A percentile compares a stretch with the other conserved stretches of the same genome.
These are phyloP conservation scores for Dictyostelium capitatum DNA, from an alignment of 78 protist genomes.

Conservation along the genomic window DNA sequence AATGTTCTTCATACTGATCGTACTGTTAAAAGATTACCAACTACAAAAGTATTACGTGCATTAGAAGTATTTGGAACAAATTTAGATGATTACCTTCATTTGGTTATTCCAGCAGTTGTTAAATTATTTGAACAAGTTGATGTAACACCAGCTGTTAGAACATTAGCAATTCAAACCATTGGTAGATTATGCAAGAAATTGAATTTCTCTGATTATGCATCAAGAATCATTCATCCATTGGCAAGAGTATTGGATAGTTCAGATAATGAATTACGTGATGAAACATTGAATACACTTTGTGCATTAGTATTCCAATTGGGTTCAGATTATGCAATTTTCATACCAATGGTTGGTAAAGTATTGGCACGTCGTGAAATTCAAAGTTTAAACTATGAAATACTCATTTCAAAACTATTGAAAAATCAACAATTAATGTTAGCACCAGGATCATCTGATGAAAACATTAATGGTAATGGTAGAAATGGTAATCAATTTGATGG, in stretches of 20 bases:
- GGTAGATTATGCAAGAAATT: slow-evolving; percentile 82
- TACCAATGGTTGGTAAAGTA: slow-evolving; percentile 91
- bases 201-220: slow-evolving; percentile 90
- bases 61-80: slow-evolving; percentile 91
- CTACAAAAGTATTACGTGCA: slow-evolving; percentile 86
- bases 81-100: slow-evolving; percentile 94
- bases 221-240: slow-evolving; percentile 93
- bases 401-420: slow-evolving; percentile 65
- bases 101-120: slow-evolving; percentile 95
- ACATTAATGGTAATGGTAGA: neutral
- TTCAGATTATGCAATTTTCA: slow-evolving; percentile 88
- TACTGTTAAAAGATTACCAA: slow-evolving; percentile 28
- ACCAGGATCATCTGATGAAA: slow-evolving; percentile 15
- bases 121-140: slow-evolving; percentile 86
- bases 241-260: slow-evolving; percentile 84
- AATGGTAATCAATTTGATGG: neutral
- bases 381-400: slow-evolving; percentile 43
- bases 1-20: slow-evolving; percentile 74
- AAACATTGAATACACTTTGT: slow-evolving; percentile 85
- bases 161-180: slow-evolving; percentile 85
- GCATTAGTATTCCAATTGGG: slow-evolving; percentile 90
- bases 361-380: slow-evolving; percentile 69
- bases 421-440: slow-evolving; percentile 64
- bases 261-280: slow-evolving; percentile 63
- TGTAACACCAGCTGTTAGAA: slow-evolving; percentile 41